A percentile compares a stretch with the other conserved stretches of the same genome.
Evolutionary conservation across 2,329 filamentous ascomycete genomes (phyloP).

Genomic region (Claviceps sp.): DNA sequence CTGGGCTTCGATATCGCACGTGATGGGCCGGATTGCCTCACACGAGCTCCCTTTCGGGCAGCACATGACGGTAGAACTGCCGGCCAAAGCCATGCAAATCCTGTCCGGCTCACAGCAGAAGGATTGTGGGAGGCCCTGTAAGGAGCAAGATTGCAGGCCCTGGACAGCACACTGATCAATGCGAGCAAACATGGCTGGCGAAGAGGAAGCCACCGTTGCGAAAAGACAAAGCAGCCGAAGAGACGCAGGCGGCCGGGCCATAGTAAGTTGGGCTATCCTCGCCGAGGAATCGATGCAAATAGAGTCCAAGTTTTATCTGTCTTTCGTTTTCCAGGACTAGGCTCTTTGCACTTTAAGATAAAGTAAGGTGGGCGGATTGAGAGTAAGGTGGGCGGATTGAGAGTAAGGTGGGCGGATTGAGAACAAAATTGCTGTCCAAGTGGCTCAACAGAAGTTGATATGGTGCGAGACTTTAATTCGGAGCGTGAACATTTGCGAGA

Average conservation of each 20-base stretch:
- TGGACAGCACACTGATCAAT: constrained; percentile 37
- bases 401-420: neutral
- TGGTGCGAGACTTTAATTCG: neutral
- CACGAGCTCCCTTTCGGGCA: constrained; percentile 50
- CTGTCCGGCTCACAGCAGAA: constrained; percentile 51
- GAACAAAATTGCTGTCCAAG: no score
- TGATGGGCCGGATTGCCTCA: constrained; percentile 46
- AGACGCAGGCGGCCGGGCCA: constrained; percentile 3
- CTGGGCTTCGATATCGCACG: constrained; percentile 49
- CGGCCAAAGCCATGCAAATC: constrained; percentile 48
- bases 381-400: neutral
- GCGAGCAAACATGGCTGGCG: constrained; percentile 26
- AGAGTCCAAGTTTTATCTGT: neutral
- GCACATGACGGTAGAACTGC: constrained; percentile 55
- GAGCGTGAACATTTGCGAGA: neutral
- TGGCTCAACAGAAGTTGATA: neutral
- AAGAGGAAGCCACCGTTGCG: constrained; percentile 2
- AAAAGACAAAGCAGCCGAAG: constrained; percentile 7
- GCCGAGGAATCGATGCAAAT: neutral
- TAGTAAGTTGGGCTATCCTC: neutral
- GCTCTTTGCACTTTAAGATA: neutral
- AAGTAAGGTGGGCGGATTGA: neutral
- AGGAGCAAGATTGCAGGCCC: constrained; percentile 35
- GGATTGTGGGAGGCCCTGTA: constrained; percentile 40
- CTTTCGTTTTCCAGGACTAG: neutral